Evolutionary conservation across 2,329 filamentous ascomycete genomes (phyloP).

Genomic region (Keithomyces neogunnii): DNA sequence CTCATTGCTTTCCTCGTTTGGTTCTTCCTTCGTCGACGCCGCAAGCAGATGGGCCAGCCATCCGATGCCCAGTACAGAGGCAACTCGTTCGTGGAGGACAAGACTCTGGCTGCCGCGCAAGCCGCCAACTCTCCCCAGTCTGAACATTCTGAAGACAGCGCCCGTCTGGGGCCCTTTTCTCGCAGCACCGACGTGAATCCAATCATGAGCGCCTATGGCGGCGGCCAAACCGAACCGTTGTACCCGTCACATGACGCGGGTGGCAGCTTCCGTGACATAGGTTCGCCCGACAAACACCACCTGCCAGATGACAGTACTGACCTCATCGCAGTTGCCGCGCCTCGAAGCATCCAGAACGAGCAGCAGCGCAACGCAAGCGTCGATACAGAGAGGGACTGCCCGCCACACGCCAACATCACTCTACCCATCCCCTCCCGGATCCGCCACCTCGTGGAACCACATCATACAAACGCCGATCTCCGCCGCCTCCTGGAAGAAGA

Average conservation of each 20-base stretch:
- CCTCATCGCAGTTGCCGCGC: background rate
- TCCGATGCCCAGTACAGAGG: constrained; percentile 17
- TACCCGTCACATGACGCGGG: background rate
- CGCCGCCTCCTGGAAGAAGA: constrained; percentile 44
- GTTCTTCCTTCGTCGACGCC: constrained; percentile 33
- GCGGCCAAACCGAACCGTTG: background rate
- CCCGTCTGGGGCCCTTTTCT: background rate
- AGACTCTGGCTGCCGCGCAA: constrained; percentile 31
- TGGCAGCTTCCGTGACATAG: background rate
- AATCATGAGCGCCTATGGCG: background rate
- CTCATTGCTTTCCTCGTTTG: constrained; percentile 29
- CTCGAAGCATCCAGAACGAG: background rate
- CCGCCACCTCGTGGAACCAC: background rate
- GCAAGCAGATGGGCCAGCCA: constrained; percentile 12
- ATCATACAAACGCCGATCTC: background rate
- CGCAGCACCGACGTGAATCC: background rate
- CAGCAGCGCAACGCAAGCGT: background rate
- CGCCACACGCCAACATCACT: background rate
- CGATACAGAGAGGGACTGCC: background rate
- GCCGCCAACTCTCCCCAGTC: constrained; percentile 31
- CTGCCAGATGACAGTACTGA: background rate
- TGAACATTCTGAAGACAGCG: constrained; percentile 33
- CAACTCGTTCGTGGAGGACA: constrained; percentile 36
- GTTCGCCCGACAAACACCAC: background rate
- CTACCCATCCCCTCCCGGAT: background rate